phyloP scores from a whole-genome alignment of 2,329 filamentous ascomycete species.

The Periconia sp. region DNA sequence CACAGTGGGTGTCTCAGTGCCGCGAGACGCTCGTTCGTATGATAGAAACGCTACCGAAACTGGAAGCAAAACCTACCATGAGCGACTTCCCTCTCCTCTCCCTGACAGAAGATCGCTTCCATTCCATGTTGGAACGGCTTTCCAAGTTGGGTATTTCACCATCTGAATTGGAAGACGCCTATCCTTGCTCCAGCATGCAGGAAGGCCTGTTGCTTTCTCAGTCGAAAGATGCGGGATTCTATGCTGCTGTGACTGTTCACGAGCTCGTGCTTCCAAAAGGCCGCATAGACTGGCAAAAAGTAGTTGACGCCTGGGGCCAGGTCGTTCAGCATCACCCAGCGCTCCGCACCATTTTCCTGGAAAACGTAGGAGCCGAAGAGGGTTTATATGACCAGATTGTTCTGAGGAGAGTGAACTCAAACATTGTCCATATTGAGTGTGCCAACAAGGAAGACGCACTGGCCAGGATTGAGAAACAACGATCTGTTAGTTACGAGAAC shows the following conservation, averaged over 20 bases:
- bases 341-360: conserved; percentile 35
- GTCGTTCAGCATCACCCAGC: conserved; percentile 32
- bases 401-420: conserved; percentile 25
- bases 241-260: conserved; percentile 34
- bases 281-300: conserved; percentile 11
- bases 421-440: conserved; percentile 27
- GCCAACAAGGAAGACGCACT: conserved; percentile 22
- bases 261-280: conserved; percentile 22
- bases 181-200: conserved; percentile 38
- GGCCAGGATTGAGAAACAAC: conserved; percentile 20
- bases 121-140: conserved; percentile 44
- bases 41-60: conserved; percentile 27
- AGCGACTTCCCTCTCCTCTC: conserved; percentile 51
- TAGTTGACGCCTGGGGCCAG: conserved; percentile 31
- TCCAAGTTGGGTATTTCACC: conserved; percentile 39
- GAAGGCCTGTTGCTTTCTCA: conserved; percentile 35
- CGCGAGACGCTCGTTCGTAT: conserved; percentile 32
- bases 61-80: conserved; percentile 41
- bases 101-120: conserved; percentile 46
- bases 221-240: conserved; percentile 33
- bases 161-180: conserved; percentile 45
- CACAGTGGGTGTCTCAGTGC: conserved; percentile 47
- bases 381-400: conserved; percentile 37
- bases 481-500: conserved; percentile 24
- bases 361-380: conserved; percentile 32